Percentiles rank a stretch among this genome's conserved stretches.
Conservation (phyloP, 2,329 filamentous ascomycete genomes). For the Trichoderma hamatum region DNA sequence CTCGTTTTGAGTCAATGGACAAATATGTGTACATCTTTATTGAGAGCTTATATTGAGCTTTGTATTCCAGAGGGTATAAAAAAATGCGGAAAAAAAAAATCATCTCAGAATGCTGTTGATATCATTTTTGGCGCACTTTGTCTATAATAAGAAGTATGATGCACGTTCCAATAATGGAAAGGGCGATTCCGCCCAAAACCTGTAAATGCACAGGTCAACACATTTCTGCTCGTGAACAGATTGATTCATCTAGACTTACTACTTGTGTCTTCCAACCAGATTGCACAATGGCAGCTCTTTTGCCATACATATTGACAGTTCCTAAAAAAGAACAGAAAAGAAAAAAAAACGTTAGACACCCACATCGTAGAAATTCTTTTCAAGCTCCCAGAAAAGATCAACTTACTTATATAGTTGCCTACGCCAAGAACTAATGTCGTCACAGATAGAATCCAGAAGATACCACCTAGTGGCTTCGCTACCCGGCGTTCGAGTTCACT, state of each 20-base stretch:
- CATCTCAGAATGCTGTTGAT: background rate
- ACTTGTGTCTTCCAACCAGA: constrained; percentile 90
- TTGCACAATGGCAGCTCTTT: constrained; percentile 81
- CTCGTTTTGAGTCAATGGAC: constrained; percentile 15
- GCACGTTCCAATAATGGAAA: constrained; percentile 67
- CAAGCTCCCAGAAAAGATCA: background rate
- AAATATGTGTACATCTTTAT: background rate
- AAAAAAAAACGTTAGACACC: background rate
- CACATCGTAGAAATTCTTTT: background rate
- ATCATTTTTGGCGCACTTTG: constrained; percentile 34
- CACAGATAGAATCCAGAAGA: constrained; percentile 85
- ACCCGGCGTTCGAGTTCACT: constrained; percentile 71
- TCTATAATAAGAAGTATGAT: constrained; percentile 62
- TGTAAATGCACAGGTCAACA: constrained; percentile 35
- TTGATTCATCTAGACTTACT: constrained; percentile 49
- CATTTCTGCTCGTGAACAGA: background rate
- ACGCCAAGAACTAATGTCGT: constrained; percentile 77
- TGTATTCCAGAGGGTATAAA: background rate
- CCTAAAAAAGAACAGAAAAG: constrained; percentile 42
- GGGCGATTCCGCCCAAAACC: constrained; percentile 64
- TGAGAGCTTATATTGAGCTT: no score
- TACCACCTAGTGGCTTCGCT: constrained; percentile 78
- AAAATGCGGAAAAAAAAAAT: background rate
- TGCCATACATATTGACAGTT: constrained; percentile 78
- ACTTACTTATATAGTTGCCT: constrained; percentile 79